Conservation (phyloP, 2,329 filamentous ascomycete species). For the Zymoseptoria crescenta region DNA sequence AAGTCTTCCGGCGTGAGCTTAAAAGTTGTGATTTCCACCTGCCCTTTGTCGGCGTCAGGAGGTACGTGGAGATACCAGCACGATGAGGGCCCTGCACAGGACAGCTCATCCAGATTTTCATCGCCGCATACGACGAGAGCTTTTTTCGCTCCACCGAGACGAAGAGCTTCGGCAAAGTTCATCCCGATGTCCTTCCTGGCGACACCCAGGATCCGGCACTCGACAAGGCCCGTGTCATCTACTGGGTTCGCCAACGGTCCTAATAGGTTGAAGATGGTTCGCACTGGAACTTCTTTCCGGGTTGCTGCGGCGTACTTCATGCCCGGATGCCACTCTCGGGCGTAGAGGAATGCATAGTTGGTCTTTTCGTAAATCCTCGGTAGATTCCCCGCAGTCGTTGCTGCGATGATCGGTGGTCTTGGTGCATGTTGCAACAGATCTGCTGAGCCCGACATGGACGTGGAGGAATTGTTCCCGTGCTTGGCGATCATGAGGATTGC, state of each 20-base stretch:
- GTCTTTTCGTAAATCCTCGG: slow-evolving; percentile 64
- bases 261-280: slow-evolving; percentile 95
- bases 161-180: slow-evolving; percentile 79
- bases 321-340: slow-evolving; percentile 90
- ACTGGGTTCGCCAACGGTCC: slow-evolving; percentile 88
- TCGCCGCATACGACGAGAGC: slow-evolving; percentile 86
- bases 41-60: slow-evolving; percentile 33
- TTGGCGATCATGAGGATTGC: slow-evolving; percentile 80
- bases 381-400: slow-evolving; percentile 65
- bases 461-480: slow-evolving; percentile 92
- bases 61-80: slow-evolving; percentile 60
- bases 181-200: slow-evolving; percentile 79
- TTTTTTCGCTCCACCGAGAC: slow-evolving; percentile 67
- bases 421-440: slow-evolving; percentile 74
- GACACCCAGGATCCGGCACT: slow-evolving; percentile 89
- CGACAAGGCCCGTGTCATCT: slow-evolving; percentile 61
- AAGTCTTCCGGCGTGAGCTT: slow-evolving; percentile 76
- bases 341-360: slow-evolving; percentile 94
- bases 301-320: slow-evolving; percentile 85
- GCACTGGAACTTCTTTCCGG: slow-evolving; percentile 79
- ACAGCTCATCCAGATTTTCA: slow-evolving; percentile 92
- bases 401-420: slow-evolving; percentile 66
- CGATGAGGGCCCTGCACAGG: slow-evolving; percentile 77
- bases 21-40: slow-evolving; percentile 65
- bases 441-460: slow-evolving; percentile 89